Conservation (phyloP, 2,329 filamentous ascomycete genomes). For the Colletotrichum tropicale region DNA sequence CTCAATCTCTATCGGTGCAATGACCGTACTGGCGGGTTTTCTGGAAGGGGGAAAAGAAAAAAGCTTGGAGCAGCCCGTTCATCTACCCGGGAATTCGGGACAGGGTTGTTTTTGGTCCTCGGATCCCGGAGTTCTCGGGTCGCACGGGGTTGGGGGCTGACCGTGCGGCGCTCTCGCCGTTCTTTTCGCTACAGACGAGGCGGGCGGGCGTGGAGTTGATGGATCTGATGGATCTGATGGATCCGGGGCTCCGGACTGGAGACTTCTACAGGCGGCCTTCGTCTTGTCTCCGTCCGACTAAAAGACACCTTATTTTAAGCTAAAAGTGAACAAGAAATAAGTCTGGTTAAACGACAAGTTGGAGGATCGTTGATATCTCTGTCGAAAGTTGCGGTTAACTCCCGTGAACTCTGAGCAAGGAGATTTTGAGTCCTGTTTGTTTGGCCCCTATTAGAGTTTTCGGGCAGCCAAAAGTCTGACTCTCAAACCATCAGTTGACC, state of each 20-base stretch:
- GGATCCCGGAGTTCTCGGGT: background rate
- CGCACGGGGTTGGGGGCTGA: background rate
- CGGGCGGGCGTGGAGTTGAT: background rate
- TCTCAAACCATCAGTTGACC: background rate
- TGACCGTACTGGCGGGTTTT: background rate
- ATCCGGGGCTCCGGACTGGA: background rate
- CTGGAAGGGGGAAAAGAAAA: background rate
- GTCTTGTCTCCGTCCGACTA: background rate
- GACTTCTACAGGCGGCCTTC: background rate
- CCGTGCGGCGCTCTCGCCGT: background rate
- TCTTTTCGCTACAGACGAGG: background rate
- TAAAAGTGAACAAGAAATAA: background rate
- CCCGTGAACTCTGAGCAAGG: background rate
- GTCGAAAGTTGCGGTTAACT: background rate
- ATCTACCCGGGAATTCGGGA: background rate
- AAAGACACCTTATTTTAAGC: background rate
- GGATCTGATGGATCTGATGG: background rate
- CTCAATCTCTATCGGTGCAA: background rate
- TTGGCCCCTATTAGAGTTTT: background rate
- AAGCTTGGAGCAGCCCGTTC: background rate
- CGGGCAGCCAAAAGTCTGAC: background rate
- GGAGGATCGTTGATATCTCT: background rate
- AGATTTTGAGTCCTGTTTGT: background rate
- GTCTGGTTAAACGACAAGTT: background rate
- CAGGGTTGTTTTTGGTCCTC: background rate